These are phyloP conservation scores for Aureobasidium melanogenum DNA, from an alignment of 2,329 filamentous ascomycete species.

Conservation along the genomic window DNA sequence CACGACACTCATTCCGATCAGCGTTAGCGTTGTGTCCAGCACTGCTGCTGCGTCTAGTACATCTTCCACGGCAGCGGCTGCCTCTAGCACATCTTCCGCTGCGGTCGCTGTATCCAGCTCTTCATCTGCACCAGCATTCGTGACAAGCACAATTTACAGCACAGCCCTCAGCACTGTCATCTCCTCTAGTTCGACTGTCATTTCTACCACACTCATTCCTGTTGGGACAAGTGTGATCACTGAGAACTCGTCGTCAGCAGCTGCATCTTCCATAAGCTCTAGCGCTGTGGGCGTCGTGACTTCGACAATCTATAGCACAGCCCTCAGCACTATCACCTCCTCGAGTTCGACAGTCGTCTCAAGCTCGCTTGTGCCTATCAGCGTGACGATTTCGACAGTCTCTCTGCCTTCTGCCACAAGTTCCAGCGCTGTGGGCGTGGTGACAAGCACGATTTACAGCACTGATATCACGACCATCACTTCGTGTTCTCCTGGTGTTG, in stretches of 20 bases:
- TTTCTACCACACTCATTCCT: neutral
- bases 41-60: neutral
- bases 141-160: slow-evolving; percentile 11
- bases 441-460: slow-evolving; percentile 12
- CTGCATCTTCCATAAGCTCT: neutral
- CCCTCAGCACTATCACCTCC: neutral
- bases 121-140: neutral
- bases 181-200: slow-evolving; percentile 13
- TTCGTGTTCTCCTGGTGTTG: slow-evolving; percentile 8
- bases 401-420: neutral
- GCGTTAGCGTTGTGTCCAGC: slow-evolving; percentile 16
- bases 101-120: neutral
- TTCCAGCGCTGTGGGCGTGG: neutral
- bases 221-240: neutral
- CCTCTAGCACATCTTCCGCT: neutral
- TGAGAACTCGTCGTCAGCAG: neutral
- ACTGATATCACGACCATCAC: slow-evolving; percentile 13
- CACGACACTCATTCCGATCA: neutral
- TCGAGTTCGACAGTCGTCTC: neutral
- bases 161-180: slow-evolving; percentile 11
- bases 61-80: neutral
- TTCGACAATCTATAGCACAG: neutral
- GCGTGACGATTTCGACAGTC: neutral
- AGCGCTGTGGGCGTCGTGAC: neutral
- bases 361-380: neutral